Evolutionary conservation across 2,329 filamentous ascomycete species (phyloP).

Genomic region (Tolypocladium guangdongense): DNA sequence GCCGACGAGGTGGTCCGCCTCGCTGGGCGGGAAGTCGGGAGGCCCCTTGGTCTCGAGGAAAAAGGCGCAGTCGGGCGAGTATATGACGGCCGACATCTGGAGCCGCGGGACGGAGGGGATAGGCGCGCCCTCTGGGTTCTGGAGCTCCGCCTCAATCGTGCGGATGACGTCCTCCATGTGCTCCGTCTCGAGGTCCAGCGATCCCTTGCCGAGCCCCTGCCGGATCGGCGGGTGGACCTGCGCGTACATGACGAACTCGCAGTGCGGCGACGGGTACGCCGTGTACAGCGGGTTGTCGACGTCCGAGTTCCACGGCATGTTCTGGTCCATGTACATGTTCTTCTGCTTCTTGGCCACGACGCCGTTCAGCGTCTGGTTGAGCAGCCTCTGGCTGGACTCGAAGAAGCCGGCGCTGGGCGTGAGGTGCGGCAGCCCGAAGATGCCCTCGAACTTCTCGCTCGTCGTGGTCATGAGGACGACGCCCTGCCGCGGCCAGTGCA

Average conservation of each 20-base stretch:
- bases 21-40: constrained; percentile 38
- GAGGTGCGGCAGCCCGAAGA: constrained; percentile 82
- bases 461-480: constrained; percentile 75
- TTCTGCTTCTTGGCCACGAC: constrained; percentile 55
- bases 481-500: constrained; percentile 78
- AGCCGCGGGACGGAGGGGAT: constrained; percentile 43
- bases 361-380: constrained; percentile 62
- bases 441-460: constrained; percentile 87
- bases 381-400: constrained; percentile 46
- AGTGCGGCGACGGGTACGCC: constrained; percentile 55
- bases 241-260: constrained; percentile 80
- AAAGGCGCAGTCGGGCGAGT: constrained; percentile 58
- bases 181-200: constrained; percentile 20
- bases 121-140: constrained; percentile 49
- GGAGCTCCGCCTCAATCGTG: constrained; percentile 51
- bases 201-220: constrained; percentile 20
- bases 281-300: constrained; percentile 50
- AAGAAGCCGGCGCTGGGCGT: constrained; percentile 48
- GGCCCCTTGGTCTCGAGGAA: constrained; percentile 56
- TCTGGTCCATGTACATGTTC: constrained; percentile 40
- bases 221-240: constrained; percentile 55
- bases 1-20: constrained; percentile 46
- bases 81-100: constrained; percentile 52
- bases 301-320: constrained; percentile 68
- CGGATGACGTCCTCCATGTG: constrained; percentile 30